Percentiles rank a stretch among this genome's conserved stretches.
Evolutionary conservation across 106 monocot species (phyloP).

Genomic region (Dendrobium officinale): DNA sequence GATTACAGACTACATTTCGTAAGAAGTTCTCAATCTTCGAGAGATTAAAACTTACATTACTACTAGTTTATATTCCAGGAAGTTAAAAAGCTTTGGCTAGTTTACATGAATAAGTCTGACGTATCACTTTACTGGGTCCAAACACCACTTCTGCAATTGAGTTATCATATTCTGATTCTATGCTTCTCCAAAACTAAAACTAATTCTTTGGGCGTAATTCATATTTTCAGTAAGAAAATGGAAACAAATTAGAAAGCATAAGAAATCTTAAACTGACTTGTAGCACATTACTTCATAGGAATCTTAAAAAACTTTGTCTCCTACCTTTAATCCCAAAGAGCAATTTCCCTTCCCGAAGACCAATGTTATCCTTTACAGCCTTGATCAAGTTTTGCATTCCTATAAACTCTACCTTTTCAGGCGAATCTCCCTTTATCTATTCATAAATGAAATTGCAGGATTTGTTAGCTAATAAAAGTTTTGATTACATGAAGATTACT

Average conservation of each 20-base stretch:
- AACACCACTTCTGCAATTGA: no score
- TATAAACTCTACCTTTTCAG: slow-evolving; percentile 85
- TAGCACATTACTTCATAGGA: not conserved
- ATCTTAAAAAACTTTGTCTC: not conserved
- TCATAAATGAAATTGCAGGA: not conserved
- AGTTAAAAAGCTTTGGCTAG: no score
- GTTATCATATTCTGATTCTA: not conserved
- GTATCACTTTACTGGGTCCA: no score
- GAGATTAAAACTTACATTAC: not conserved
- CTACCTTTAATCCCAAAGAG: slow-evolving; percentile 79
- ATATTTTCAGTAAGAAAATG: not conserved
- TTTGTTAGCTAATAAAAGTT: not conserved
- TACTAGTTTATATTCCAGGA: no score
- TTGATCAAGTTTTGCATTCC: slow-evolving; percentile 91
- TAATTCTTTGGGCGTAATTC: not conserved
- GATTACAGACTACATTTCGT: not conserved
- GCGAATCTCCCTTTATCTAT: slow-evolving; percentile 95
- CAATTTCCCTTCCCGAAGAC: slow-evolving; percentile 62
- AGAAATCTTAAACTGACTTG: not conserved
- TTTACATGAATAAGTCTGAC: no score
- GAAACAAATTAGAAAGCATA: not conserved
- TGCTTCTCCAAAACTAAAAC: not conserved
- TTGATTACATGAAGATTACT: not conserved
- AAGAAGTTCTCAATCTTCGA: not conserved
- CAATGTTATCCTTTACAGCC: slow-evolving; percentile 61